Percentiles rank a stretch among this genome's conserved stretches.
Evolutionary conservation across 2,329 filamentous ascomycete genomes (phyloP).

Genomic region (Fonsecaea erecta): DNA sequence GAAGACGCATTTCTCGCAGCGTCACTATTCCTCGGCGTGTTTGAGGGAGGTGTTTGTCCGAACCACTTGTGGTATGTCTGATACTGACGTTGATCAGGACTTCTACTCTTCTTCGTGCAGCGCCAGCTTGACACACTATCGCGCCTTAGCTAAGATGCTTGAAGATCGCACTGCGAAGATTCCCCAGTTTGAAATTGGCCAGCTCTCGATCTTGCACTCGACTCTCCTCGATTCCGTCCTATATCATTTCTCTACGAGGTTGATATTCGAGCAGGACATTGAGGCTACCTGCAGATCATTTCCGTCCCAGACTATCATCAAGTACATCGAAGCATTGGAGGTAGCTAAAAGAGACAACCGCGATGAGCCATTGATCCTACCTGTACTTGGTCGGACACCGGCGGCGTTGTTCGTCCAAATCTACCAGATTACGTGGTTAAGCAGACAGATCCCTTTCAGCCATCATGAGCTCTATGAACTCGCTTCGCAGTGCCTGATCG

Average conservation of each 20-base stretch:
- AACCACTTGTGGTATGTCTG: neutral
- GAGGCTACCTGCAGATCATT: slow-evolving; percentile 25
- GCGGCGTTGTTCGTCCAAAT: slow-evolving; percentile 28
- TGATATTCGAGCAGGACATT: slow-evolving; percentile 29
- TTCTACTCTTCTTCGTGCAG: slow-evolving; percentile 27
- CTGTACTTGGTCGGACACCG: slow-evolving; percentile 26
- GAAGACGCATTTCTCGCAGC: slow-evolving; percentile 27
- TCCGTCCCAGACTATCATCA: slow-evolving; percentile 22
- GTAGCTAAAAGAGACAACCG: neutral
- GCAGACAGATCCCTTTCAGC: slow-evolving; percentile 25
- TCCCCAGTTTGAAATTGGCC: slow-evolving; percentile 19
- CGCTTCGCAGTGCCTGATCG: slow-evolving; percentile 25
- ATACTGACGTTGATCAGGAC: slow-evolving; percentile 23
- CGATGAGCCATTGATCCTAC: slow-evolving; percentile 16
- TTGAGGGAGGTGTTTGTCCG: slow-evolving; percentile 23
- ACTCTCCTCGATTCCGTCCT: slow-evolving; percentile 31
- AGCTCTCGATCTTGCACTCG: slow-evolving; percentile 24
- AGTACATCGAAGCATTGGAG: slow-evolving; percentile 32
- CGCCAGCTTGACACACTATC: slow-evolving; percentile 28
- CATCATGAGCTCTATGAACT: slow-evolving; percentile 14
- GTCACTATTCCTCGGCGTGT: slow-evolving; percentile 32
- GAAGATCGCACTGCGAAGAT: slow-evolving; percentile 23
- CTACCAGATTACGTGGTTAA: slow-evolving; percentile 32
- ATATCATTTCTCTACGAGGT: slow-evolving; percentile 31
- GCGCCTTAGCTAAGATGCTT: slow-evolving; percentile 26